Percentiles rank a stretch among this genome's conserved stretches.
These are phyloP conservation scores for Pinus tabuliformis DNA, from an alignment of 75 land plant species.

Conservation along the genomic window DNA sequence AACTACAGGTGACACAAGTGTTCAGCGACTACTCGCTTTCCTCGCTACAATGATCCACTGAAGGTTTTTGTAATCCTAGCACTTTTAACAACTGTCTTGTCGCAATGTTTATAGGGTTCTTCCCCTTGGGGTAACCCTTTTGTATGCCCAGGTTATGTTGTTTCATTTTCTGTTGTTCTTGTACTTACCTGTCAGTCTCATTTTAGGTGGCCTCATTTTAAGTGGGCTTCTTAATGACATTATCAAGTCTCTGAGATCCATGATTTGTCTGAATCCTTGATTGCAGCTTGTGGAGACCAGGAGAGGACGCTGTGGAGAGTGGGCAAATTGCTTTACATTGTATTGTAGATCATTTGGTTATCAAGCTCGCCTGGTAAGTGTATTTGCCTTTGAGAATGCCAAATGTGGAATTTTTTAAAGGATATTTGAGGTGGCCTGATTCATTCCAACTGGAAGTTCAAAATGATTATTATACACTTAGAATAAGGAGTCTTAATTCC, in stretches of 20 bases:
- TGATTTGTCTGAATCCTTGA: not conserved
- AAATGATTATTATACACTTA: conserved; percentile 1
- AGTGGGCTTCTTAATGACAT: not conserved
- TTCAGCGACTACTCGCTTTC: conserved; percentile 73
- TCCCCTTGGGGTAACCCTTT: no score
- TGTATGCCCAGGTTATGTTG: not conserved
- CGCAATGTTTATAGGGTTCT: not conserved
- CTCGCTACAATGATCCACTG: conserved; percentile 91
- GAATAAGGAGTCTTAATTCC: conserved; percentile 3
- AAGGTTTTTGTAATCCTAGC: conserved; percentile 49
- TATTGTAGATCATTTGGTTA: conserved; percentile 95
- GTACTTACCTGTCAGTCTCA: no score
- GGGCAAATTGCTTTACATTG: conserved; percentile 99
- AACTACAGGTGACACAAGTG: conserved; percentile 62
- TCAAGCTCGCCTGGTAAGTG: conserved; percentile 71
- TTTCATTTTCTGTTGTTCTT: not conserved
- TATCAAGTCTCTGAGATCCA: no score
- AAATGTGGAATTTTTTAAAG: no score
- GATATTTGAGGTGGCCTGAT: no score
- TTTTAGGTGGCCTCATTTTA: not conserved
- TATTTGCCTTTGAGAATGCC: no score
- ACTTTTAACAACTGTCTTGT: not conserved
- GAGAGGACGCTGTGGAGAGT: conserved; percentile 96
- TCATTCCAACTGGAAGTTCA: not conserved
- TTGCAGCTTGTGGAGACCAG: conserved; percentile 87